Conservation (phyloP, 352 stramenopile genomes). For the Phytophthora colocasiae region DNA sequence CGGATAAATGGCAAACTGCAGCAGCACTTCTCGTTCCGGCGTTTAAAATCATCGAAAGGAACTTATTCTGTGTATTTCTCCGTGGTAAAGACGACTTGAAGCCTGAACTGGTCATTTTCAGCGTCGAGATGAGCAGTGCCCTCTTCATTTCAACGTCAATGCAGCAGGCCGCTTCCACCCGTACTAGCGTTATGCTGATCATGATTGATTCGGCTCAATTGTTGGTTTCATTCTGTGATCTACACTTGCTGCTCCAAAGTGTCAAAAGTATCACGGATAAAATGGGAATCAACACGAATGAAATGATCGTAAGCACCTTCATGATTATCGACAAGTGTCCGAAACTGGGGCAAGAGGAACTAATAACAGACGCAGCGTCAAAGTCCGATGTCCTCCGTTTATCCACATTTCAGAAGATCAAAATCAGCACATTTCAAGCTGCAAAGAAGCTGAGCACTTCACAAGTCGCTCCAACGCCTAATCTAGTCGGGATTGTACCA, state of each 20-base stretch:
- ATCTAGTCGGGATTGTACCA: background rate
- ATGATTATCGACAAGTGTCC: constrained; percentile 14
- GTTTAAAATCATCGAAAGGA: constrained; percentile 24
- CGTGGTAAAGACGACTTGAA: constrained; percentile 35
- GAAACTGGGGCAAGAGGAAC: constrained; percentile 4
- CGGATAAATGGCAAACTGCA: constrained; percentile 4
- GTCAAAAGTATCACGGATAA: constrained; percentile 13
- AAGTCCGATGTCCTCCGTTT: constrained; percentile 14
- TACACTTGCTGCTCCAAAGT: constrained; percentile 24
- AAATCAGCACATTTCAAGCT: background rate
- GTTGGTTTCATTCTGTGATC: constrained; percentile 34
- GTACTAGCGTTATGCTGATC: constrained; percentile 38
- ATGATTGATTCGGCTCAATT: constrained; percentile 39
- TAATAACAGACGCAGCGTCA: background rate
- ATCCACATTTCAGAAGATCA: constrained; percentile 4
- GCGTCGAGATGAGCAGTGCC: constrained; percentile 54
- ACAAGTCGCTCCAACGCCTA: constrained; percentile 1
- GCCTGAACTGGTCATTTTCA: constrained; percentile 52
- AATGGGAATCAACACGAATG: constrained; percentile 4
- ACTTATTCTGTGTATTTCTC: constrained; percentile 19
- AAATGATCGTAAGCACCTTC: constrained; percentile 12
- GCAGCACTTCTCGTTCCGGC: constrained; percentile 8
- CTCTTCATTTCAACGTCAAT: constrained; percentile 53
- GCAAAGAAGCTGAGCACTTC: background rate
- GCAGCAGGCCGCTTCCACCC: constrained; percentile 34